Base-by-base conservation (phyloP, 495 filamentous ascomycete species). In the Xylaria nigripes region DNA sequence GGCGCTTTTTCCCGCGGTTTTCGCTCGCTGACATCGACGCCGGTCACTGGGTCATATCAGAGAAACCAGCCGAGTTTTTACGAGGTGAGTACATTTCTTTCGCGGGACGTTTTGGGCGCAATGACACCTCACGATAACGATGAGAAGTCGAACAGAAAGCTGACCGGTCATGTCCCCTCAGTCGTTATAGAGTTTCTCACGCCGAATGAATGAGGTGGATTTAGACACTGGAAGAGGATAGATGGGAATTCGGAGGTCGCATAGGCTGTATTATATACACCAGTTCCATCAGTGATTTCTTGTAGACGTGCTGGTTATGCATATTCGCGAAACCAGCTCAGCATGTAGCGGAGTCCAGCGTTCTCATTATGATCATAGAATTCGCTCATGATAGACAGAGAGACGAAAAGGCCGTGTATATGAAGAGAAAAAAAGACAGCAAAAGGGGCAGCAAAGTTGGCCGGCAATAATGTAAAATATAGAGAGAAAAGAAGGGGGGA, bases 31-130 rank as follows among this genome's bases (percentile, higher is more conserved):
- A 96, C 72, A 79, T 96, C 30, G 87, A 96, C 18, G 80, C 85
- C 5, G 93, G 93, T 0, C 93, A 98, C 65, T 97, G 93, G 93
- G 73, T 98, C 0, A 92, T 94, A 59, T 89, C 87, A 9, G 92
- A 97, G 75, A 87, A 90, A 53, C 93, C 93, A 0, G 86, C 93
- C 65, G 85, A 73, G 2, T 98, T 98, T 64, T 77, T 86, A 63
- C 73, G 81, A 75, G 86, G 89, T 94, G 68, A 68, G 81, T 67
- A 43, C 15, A 43, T 29, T 24, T 22, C n/a, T 23, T 50, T 18
- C 18, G 36, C 2, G 1, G 22, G 3, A 29, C 18, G 5, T 36
- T 36, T 36, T 3, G 32, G 5, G 32, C 32, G 13, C 32, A 15
- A 6, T 7, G 32, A 2, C 3, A 12, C 13, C 32, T 3, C 32